phyloP scores from a whole-genome alignment of 768 basidiomycete genomes.

The Termitomyces sp. region DNA sequence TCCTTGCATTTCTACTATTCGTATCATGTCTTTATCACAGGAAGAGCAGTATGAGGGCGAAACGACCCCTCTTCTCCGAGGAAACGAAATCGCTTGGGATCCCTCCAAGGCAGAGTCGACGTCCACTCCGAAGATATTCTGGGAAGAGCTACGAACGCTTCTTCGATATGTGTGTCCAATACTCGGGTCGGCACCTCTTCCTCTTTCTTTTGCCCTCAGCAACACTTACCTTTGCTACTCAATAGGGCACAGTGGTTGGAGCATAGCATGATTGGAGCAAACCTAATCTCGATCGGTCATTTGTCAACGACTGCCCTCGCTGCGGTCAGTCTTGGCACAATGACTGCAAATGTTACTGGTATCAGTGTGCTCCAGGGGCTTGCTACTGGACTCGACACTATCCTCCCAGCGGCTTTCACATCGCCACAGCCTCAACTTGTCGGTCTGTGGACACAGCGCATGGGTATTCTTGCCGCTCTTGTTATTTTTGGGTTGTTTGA shows the following conservation, averaged over 20 bases:
- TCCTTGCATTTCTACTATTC: neutral
- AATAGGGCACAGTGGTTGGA: constrained; percentile 44
- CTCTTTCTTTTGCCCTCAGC: too few species aligned
- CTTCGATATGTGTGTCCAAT: constrained; percentile 12
- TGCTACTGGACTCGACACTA: constrained; percentile 63
- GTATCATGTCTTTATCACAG: neutral
- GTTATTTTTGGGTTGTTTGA: neutral
- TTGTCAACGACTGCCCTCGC: constrained; percentile 71
- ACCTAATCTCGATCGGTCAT: constrained; percentile 70
- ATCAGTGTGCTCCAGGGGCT: constrained; percentile 53
- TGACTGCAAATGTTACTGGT: constrained; percentile 38
- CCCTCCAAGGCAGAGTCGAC: neutral
- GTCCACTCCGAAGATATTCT: constrained; percentile 6
- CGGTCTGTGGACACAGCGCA: constrained; percentile 71
- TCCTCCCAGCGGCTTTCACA: constrained; percentile 79
- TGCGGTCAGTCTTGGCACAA: constrained; percentile 49
- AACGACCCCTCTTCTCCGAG: neutral
- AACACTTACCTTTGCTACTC: neutral
- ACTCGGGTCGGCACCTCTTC: constrained; percentile 3
- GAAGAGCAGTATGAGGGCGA: neutral
- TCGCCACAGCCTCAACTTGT: constrained; percentile 32
- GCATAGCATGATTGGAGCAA: constrained; percentile 61
- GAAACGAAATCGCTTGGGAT: neutral
- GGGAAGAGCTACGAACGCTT: constrained; percentile 12
- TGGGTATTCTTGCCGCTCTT: constrained; percentile 29